phyloP scores from a whole-genome alignment of 805 yeast species.

The Candida nitratophila region DNA sequence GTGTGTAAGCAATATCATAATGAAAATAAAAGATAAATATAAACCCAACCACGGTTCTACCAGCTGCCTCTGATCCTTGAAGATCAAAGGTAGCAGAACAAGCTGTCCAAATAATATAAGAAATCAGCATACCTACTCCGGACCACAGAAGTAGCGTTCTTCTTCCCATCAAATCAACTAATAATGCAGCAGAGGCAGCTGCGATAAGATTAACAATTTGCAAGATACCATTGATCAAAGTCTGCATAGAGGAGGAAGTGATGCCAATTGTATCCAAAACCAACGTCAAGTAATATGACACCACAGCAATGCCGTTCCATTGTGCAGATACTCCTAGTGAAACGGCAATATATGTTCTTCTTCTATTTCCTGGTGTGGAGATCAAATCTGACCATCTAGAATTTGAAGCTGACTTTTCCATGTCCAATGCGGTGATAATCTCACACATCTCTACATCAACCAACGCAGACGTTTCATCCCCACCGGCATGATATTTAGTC shows the following conservation, averaged over 20 bases:
- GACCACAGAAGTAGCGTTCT: slow-evolving; percentile 30
- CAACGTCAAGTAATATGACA: slow-evolving; percentile 36
- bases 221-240: slow-evolving; percentile 43
- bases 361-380: slow-evolving; percentile 28
- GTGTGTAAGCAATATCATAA: slow-evolving; percentile 37
- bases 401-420: slow-evolving; percentile 25
- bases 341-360: slow-evolving; percentile 27
- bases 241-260: slow-evolving; percentile 35
- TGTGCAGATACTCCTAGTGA: slow-evolving; percentile 29
- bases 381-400: slow-evolving; percentile 31
- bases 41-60: slow-evolving; percentile 7
- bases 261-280: slow-evolving; percentile 50
- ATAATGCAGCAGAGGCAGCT: slow-evolving; percentile 22
- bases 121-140: slow-evolving; percentile 26
- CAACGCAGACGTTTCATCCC: slow-evolving; percentile 22
- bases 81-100: slow-evolving; percentile 38
- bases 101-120: slow-evolving; percentile 36
- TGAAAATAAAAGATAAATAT: slow-evolving; percentile 24
- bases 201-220: slow-evolving; percentile 37
- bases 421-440: slow-evolving; percentile 24
- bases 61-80: slow-evolving; percentile 28
- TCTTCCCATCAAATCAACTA: slow-evolving; percentile 27
- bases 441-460: slow-evolving; percentile 27
- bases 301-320: slow-evolving; percentile 41
- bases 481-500: slow-evolving; percentile 30